Base-by-base conservation (phyloP, 1,284 basidiomycete species). In the Entoloma clypeatum region DNA sequence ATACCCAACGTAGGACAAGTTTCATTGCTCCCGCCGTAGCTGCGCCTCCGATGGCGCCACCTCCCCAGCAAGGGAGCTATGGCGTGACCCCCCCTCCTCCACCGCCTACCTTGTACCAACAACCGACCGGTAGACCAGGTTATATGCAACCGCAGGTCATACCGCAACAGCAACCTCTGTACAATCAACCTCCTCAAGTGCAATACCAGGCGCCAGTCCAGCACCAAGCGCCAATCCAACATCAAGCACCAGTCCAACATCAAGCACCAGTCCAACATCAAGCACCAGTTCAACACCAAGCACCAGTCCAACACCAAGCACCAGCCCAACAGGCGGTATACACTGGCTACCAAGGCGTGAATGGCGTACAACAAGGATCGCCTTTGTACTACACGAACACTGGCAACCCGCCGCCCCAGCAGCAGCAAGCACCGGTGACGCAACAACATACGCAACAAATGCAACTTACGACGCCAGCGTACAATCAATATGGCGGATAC, bases 1-100 rank as follows among this genome's bases (percentile, higher is more conserved):
- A 30, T 19, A 34, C 45, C 10, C 54, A 54, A 28, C 55, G 55
- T 25, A 56, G 57, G 19, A 36, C 48, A 19, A 63, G 58, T 34
- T 62, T 51, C 39, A 52, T 55, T 35, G 28, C 41, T 17, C 47
- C 56, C 21, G 44, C 56, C 21, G 44, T 34, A 19, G 27, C 49
- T 3, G 48, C 39, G 13, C 37, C 48, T n/a, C 49, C 54, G 33
- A 41, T 50, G 17, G 46, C 60, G 26, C 56, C 62, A 22, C 50
- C 53, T 7, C 52, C 53, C 9, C 49, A 54, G 11, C 48, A 56
- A 27, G 25, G 52, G n/a, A n/a, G n/a, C 25, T 61, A 60, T 39
- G 56, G 53, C 7, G 54, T 60, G 13, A 56, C 61, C 10, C 55
- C 59, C 11, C 57, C 60, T 10, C 54, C 59, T 39, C 51, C 50